Conservation (phyloP, 352 stramenopile species). For the Elongisporangium prolatum region DNA sequence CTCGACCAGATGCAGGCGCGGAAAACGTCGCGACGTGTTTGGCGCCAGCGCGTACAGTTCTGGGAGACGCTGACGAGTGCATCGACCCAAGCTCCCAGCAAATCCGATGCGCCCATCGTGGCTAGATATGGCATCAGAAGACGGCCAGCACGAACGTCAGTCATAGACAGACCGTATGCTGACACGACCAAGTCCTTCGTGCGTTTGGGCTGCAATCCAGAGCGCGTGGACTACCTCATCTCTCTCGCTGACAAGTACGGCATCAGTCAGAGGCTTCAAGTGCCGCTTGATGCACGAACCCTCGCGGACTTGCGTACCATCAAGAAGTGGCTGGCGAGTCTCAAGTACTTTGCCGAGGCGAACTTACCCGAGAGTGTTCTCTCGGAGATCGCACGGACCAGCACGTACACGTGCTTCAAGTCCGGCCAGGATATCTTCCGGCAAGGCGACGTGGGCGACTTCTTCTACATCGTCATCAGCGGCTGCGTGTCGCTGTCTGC, state of each 20-base stretch:
- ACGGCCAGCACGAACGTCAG: neutral
- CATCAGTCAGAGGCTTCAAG: constrained; percentile 32
- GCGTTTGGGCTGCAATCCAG: constrained; percentile 27
- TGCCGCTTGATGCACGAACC: constrained; percentile 28
- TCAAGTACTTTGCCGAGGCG: constrained; percentile 66
- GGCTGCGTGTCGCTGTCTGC: constrained; percentile 60
- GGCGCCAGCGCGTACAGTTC: constrained; percentile 33
- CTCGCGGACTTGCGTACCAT: constrained; percentile 44
- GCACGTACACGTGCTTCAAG: constrained; percentile 30
- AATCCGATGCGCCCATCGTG: neutral
- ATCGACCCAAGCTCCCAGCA: neutral
- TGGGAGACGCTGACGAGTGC: constrained; percentile 24
- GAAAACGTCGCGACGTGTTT: constrained; percentile 40
- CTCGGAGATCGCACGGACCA: constrained; percentile 47
- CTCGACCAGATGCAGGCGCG: constrained; percentile 44
- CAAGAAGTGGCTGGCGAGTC: constrained; percentile 54
- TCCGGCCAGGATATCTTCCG: constrained; percentile 67
- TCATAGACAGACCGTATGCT: neutral
- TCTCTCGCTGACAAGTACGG: constrained; percentile 24
- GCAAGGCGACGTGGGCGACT: constrained; percentile 58
- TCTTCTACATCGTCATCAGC: constrained; percentile 71
- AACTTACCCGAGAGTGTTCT: constrained; percentile 42
- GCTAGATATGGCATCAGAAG: neutral
- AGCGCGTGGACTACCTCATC: constrained; percentile 29
- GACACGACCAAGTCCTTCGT: constrained; percentile 27